Base-by-base conservation (phyloP, 1,284 basidiomycete species). In the Moniliella sp. region DNA sequence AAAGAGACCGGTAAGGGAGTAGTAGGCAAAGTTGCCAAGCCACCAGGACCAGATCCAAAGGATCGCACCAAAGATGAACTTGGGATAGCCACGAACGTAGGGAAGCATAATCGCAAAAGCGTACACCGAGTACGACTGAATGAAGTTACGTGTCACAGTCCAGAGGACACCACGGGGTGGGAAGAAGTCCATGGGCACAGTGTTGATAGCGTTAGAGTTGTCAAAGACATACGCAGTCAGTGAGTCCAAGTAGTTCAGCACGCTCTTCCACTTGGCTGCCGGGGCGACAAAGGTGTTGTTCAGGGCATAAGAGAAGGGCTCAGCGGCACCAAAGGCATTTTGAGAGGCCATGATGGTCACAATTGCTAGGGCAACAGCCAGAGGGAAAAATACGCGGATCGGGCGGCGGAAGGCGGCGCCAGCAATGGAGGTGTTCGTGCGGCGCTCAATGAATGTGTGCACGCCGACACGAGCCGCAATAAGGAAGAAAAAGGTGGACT, bases 1-100 rank as follows among this genome's bases (percentile, higher is more conserved):
- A 12, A 39, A 15, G 5, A 52, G 29, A 3, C 47, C 49, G 13
- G 47, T 52, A 10, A 52, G 31, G 7, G 47, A 43, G 37, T 48
- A 50, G 45, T 47, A 52, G 8, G 40, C 42, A 31, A 37, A 52
- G 2, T 37, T 11, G 1, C 49, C 49, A n/a, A 52, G 39, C 49
- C 47, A 52, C 9, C 39, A 46, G 14, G 49, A 43, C 8, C 39
- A 36, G 15, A 44, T 18, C 26, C 43, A 43, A 27, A 52, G 32
- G 23, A 39, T 15, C 7, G 36, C 26, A 28, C 48, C 32, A 5
- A 44, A 44, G 14, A 46, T 16, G 18, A 39, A 39, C 36, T 49
- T 52, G 32, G 45, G 45, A 16, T 41, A 33, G 10, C 46, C 13
- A 3, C 43, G 34, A 18, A 41, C 42, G 25, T 39, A 45, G 10